Conservation (phyloP, 2,329 filamentous ascomycete species). For the Ascochyta clinopodiicola region DNA sequence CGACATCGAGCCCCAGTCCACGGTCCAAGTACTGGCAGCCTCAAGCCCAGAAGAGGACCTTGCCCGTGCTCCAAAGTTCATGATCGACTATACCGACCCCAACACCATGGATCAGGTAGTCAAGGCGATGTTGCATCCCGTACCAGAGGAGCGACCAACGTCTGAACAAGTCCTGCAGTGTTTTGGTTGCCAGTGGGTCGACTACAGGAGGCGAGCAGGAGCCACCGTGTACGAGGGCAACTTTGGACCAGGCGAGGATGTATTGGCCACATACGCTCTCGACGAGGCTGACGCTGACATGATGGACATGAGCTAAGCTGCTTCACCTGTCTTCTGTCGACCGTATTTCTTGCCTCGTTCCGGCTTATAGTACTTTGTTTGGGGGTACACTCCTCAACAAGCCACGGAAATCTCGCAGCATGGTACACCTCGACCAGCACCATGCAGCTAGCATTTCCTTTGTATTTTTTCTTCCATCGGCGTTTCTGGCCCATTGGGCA, state of each 20-base stretch:
- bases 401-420: slow-evolving; percentile 7
- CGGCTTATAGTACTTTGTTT: not conserved
- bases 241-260: slow-evolving; percentile 81
- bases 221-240: slow-evolving; percentile 97
- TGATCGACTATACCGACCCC: slow-evolving; percentile 75
- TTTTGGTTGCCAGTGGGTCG: slow-evolving; percentile 81
- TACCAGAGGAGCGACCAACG: slow-evolving; percentile 74
- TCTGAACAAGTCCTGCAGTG: slow-evolving; percentile 75
- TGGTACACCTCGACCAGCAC: slow-evolving; percentile 15
- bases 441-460: slow-evolving; percentile 6
- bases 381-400: slow-evolving; percentile 15
- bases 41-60: slow-evolving; percentile 59
- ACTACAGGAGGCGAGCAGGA: slow-evolving; percentile 76
- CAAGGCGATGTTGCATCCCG: slow-evolving; percentile 82
- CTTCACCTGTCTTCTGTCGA: not conserved
- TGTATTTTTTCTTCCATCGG: slow-evolving; percentile 20
- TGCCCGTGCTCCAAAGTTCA: slow-evolving; percentile 79
- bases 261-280: slow-evolving; percentile 54
- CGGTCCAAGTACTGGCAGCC: slow-evolving; percentile 40
- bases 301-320: slow-evolving; percentile 58
- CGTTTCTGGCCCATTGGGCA: slow-evolving; percentile 21
- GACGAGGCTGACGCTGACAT: slow-evolving; percentile 53
- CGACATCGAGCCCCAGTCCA: slow-evolving; percentile 49
- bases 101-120: slow-evolving; percentile 85
- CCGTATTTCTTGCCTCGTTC: not conserved